Base-by-base conservation (phyloP, 2,329 filamentous ascomycete genomes). In the Setomelanomma holmii region DNA sequence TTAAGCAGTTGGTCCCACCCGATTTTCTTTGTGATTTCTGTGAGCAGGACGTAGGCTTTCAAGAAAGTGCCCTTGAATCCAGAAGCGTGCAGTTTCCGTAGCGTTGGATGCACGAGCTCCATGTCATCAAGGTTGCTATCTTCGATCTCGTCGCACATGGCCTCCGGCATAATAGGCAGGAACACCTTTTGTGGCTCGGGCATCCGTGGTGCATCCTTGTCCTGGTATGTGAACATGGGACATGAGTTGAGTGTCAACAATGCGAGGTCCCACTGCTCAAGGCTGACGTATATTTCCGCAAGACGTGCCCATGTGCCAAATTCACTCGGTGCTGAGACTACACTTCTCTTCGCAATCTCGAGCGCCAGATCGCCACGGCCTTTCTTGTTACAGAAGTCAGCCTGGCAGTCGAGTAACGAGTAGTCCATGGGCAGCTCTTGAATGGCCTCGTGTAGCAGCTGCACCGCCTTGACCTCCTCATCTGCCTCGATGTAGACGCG, bases 141-240 rank as follows among this genome's bases (percentile, higher is more conserved):
- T 70, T 98, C 93, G 61, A 99, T 96, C 71, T 99, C 95, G 64
- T 99, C 95, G 47, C 97, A 85, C 51, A 93, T 86, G 16, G 91
- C 96, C 75, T 98, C 95, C 0, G 89, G 84, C 45, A 98, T 82
- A 14, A 93, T 90, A 0, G 95, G 95, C 12, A 99, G 84, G 63
- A 90, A 86, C 36, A 98, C 89, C 49, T 92, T 90, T 65, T 89
- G 89, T 0, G 95, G 93, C 69, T 96, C 92, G 1, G 95, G 95
- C 89, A 98, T 93, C 53, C 95, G 79, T 3, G 95, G 95, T 5
- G 92, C 89, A 73, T 99, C 95, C 75, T 97, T 98, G 76, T 99
- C 95, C 76, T 98, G 95, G 75, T 99, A 98, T 5, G 95, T 99
- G 75, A 99, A 99, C 95, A 99, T 99, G 7, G 95, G 95, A 75